These are phyloP conservation scores for Bromus sterilis DNA, from an alignment of 176 grass and related monocot species.

Conservation along the genomic window DNA sequence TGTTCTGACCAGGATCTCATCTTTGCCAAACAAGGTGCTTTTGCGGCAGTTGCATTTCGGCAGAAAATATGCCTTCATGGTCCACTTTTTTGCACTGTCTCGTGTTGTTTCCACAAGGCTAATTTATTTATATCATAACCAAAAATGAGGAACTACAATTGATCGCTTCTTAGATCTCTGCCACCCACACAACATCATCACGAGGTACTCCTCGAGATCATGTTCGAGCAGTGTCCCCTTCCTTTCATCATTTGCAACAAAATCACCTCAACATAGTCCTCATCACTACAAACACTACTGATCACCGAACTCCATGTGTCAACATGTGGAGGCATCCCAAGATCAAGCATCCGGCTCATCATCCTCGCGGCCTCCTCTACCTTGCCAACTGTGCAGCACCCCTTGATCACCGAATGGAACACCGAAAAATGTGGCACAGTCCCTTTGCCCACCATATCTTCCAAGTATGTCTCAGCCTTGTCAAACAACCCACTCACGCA, in stretches of 20 bases:
- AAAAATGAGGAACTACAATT: background rate
- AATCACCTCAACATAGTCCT: constrained; percentile 10
- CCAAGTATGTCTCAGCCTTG: constrained; percentile 52
- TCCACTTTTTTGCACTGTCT: background rate
- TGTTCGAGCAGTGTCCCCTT: background rate
- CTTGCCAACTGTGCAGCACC: constrained; percentile 62
- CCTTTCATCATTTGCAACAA: constrained; percentile 29
- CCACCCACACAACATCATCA: background rate
- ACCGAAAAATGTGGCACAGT: constrained; percentile 67
- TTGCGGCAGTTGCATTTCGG: background rate
- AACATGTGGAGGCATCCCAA: constrained; percentile 46
- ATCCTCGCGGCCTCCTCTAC: constrained; percentile 40
- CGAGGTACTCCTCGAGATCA: background rate
- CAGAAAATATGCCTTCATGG: background rate
- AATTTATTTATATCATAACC: background rate
- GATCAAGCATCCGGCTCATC: constrained; percentile 42
- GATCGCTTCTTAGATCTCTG: background rate
- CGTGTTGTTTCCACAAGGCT: background rate
- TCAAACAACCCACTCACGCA: constrained; percentile 41
- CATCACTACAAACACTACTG: constrained; percentile 31
- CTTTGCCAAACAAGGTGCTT: constrained; percentile 35
- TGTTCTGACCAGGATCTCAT: constrained; percentile 29
- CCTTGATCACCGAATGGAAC: constrained; percentile 72
- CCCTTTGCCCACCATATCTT: constrained; percentile 47
- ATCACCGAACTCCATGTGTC: constrained; percentile 68